Percentiles rank a stretch among this genome's conserved stretches.
These are phyloP conservation scores for Sugiyamaella floridensis DNA, from an alignment of 805 yeast species.

Conservation along the genomic window DNA sequence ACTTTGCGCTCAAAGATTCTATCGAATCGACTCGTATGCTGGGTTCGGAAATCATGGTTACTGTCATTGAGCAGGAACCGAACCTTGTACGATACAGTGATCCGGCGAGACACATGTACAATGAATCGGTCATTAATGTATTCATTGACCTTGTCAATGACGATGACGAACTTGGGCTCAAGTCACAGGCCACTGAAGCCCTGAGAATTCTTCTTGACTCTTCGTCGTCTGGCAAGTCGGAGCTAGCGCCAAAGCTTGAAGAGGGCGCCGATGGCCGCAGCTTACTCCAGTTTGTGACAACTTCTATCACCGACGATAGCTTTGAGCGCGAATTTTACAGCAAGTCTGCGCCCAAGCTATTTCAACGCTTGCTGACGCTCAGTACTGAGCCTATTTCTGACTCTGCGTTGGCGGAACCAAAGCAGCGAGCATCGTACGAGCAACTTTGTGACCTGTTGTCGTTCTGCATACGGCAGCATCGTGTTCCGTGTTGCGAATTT, in stretches of 20 bases:
- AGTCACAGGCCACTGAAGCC: conserved; percentile 80
- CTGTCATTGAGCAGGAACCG: conserved; percentile 80
- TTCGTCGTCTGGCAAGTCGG: neutral
- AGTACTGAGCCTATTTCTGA: neutral
- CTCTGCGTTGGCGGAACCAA: conserved; percentile 3
- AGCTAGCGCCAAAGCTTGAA: conserved; percentile 2
- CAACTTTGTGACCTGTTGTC: conserved; percentile 64
- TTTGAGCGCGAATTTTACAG: conserved; percentile 57
- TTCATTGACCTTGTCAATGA: conserved; percentile 53
- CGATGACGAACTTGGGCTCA: conserved; percentile 63
- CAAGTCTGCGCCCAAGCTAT: conserved; percentile 53
- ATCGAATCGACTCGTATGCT: conserved; percentile 47
- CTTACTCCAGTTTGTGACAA: neutral
- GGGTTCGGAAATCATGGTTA: conserved; percentile 73
- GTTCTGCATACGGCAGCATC: conserved; percentile 63
- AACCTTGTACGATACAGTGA: conserved; percentile 38
- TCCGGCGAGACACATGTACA: neutral
- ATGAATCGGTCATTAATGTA: conserved; percentile 16
- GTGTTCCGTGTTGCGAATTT: conserved; percentile 51
- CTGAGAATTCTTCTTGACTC: conserved; percentile 59
- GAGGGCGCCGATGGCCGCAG: neutral
- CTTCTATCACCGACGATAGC: conserved; percentile 10
- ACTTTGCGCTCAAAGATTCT: conserved; percentile 59
- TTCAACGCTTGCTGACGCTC: conserved; percentile 41
- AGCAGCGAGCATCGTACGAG: conserved; percentile 36